phyloP scores from a whole-genome alignment of 108 stramenopile species.

The Nitzschia sp. region DNA sequence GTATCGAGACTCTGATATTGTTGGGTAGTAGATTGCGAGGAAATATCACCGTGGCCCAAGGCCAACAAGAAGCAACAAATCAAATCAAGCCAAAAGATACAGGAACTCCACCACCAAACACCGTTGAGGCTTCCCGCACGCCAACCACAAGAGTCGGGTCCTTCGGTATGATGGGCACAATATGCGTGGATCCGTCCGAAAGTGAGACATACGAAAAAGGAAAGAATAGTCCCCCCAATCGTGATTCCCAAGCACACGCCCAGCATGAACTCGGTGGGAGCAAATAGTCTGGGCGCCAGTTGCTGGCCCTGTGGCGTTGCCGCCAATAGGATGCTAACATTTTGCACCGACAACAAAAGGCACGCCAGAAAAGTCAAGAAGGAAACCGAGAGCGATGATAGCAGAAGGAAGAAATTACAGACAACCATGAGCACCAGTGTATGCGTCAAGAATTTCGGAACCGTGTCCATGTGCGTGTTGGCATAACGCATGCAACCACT shows the following conservation, averaged over 20 bases:
- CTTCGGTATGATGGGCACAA: conserved; percentile 10
- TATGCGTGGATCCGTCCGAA: conserved; percentile 10
- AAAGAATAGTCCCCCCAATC: conserved; percentile 30
- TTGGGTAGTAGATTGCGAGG: conserved; percentile 2
- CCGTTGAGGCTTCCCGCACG: conserved; percentile 5
- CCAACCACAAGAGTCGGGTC: conserved; percentile 14
- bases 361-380: conserved; percentile 33
- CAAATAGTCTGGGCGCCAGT: conserved; percentile 19
- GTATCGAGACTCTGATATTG: conserved; percentile 23
- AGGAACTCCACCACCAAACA: conserved; percentile 44
- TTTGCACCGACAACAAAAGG: conserved; percentile 28
- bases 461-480: conserved; percentile 30
- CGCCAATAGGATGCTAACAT: conserved; percentile 10
- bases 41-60: conserved; percentile 25
- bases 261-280: conserved; percentile 46
- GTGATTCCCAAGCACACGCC: conserved; percentile 42
- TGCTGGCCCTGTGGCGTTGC: conserved; percentile 9
- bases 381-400: conserved; percentile 21
- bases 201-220: conserved; percentile 18
- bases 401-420: conserved; percentile 39
- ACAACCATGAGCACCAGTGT: conserved; percentile 24
- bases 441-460: conserved; percentile 40
- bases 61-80: conserved; percentile 21
- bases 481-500: conserved; percentile 13
- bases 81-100: conserved; percentile 42